phyloP scores from a whole-genome alignment of 1,284 basidiomycete species.

The Psilocybe mexicana region DNA sequence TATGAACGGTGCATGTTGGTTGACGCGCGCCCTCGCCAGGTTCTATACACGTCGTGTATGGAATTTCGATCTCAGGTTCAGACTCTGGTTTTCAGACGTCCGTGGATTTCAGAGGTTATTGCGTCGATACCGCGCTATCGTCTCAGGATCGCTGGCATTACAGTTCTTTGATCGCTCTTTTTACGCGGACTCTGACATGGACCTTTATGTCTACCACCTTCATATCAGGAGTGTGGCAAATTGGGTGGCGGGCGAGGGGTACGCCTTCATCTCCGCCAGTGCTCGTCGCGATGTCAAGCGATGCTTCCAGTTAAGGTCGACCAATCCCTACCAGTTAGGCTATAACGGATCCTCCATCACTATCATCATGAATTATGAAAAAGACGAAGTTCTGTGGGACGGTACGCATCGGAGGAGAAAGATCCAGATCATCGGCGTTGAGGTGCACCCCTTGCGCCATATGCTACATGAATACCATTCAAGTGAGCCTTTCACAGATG shows the following conservation, averaged over 20 bases:
- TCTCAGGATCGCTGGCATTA: not conserved
- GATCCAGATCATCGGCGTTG: not conserved
- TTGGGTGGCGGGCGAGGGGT: not conserved
- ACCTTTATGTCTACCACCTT: not conserved
- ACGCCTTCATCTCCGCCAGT: not conserved
- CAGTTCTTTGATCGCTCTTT: slow-evolving; percentile 1
- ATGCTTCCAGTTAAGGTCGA: not conserved
- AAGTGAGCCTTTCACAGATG: not conserved
- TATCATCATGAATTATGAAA: not conserved
- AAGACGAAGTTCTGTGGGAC: not conserved
- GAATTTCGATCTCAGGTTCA: not conserved
- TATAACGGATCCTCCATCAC: too few relatives aligned
- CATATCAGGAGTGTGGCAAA: not conserved
- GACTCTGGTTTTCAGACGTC: not conserved
- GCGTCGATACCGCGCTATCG: not conserved
- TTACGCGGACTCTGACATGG: not conserved
- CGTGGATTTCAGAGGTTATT: not conserved
- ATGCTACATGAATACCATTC: slow-evolving; percentile 1
- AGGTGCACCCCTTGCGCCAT: not conserved
- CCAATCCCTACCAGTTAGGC: not conserved
- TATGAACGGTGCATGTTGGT: not conserved
- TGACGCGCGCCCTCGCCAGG: not conserved
- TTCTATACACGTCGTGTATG: not conserved
- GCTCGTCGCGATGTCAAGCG: not conserved
- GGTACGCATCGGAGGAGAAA: not conserved